A percentile compares a stretch with the other conserved stretches of the same genome.
Evolutionary conservation across 495 filamentous ascomycete genomes (phyloP).

Genomic region (Neurospora sp.): DNA sequence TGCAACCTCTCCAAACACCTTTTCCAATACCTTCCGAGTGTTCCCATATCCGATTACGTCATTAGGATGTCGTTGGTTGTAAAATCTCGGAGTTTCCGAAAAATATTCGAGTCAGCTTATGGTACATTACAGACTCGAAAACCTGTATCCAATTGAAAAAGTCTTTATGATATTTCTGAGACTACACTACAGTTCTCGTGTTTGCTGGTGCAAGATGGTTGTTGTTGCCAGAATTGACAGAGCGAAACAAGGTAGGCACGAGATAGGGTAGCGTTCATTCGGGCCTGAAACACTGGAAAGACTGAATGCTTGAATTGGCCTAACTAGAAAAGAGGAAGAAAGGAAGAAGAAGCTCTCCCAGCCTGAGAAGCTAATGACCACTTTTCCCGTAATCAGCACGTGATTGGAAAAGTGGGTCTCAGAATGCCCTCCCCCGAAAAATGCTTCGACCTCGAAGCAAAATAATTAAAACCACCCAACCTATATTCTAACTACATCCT

Average conservation of each 20-base stretch:
- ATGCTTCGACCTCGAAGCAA: no score
- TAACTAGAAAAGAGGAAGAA: no score
- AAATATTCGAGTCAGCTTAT: background rate
- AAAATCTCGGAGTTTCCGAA: background rate
- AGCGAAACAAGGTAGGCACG: background rate
- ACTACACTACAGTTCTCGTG: background rate
- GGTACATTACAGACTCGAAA: background rate
- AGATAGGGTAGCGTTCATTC: background rate
- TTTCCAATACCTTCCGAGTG: background rate
- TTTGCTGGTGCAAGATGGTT: background rate
- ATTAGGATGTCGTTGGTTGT: background rate
- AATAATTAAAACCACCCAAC: no score
- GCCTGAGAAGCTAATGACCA: no score
- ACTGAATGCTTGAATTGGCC: no score
- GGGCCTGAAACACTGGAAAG: no score
- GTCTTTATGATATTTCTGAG: background rate
- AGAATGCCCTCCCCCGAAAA: no score
- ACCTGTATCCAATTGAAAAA: background rate
- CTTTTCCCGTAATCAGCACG: no score
- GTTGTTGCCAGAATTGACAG: background rate
- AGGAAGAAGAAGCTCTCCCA: no score
- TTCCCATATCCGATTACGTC: background rate
- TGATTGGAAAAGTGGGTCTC: no score
- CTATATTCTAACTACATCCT: no score
- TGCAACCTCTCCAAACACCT: background rate